Conservation (phyloP, 164 flowering plant genomes). For the Vitis amurensis region DNA sequence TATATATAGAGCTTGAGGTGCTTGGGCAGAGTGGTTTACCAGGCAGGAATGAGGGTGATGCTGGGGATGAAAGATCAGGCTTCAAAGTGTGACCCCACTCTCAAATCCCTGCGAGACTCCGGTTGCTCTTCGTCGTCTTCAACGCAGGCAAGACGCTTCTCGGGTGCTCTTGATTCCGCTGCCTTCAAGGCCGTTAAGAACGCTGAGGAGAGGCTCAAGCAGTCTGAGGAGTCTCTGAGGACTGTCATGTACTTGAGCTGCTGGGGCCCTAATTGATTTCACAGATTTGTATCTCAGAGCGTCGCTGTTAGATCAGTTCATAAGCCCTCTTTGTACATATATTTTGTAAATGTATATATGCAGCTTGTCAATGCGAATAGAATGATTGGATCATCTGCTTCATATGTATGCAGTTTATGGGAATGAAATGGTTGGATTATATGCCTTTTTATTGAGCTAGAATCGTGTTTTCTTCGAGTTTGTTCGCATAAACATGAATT, state of each 20-base stretch:
- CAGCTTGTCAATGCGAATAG: no score
- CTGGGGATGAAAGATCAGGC: conserved; percentile 55
- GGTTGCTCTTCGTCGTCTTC: conserved; percentile 34
- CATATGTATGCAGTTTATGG: no score
- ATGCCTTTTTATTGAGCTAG: no score
- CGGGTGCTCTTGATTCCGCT: conserved; percentile 24
- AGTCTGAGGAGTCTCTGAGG: conserved; percentile 56
- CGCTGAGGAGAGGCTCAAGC: conserved; percentile 25
- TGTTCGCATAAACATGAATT: no score
- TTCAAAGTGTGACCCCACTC: conserved; percentile 29
- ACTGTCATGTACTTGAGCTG: conserved; percentile 70
- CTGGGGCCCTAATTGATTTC: conserved; percentile 57
- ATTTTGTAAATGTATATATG: no score
- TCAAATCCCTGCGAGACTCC: conserved; percentile 37
- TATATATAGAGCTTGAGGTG: conserved; percentile 36
- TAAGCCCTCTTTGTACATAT: no score
- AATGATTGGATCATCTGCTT: no score
- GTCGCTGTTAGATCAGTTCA: background rate
- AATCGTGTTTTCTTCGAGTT: no score
- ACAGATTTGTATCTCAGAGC: background rate
- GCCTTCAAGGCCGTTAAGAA: conserved; percentile 12
- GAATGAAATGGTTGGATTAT: no score
- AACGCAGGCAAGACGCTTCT: conserved; percentile 34
- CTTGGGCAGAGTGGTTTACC: conserved; percentile 31
- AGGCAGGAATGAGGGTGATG: conserved; percentile 26